Conservation (phyloP, 2,329 filamentous ascomycete species). For the Alternaria ethzedia region DNA sequence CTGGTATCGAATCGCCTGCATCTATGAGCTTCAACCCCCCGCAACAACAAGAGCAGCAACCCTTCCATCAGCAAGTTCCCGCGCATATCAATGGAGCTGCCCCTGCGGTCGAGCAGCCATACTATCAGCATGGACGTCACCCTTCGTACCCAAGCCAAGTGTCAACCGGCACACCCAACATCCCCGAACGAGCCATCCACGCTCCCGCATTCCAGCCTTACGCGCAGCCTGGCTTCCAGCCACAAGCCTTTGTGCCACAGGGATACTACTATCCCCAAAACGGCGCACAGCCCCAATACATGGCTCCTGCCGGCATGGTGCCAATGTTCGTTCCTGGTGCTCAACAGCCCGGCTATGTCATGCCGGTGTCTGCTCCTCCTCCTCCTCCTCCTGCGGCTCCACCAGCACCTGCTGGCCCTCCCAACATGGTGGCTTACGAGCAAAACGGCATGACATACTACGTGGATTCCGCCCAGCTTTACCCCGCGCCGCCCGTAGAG, state of each 20-base stretch:
- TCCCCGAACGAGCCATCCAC: slow-evolving; percentile 90
- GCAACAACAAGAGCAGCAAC: slow-evolving; percentile 74
- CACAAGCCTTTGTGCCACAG: slow-evolving; percentile 46
- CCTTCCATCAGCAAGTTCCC: slow-evolving; percentile 95
- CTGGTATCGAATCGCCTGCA: slow-evolving; percentile 86
- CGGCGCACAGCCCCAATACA: slow-evolving; percentile 48
- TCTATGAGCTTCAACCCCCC: slow-evolving; percentile 65
- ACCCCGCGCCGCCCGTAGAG: slow-evolving; percentile 54
- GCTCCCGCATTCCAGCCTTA: slow-evolving; percentile 83
- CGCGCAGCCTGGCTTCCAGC: slow-evolving; percentile 62
- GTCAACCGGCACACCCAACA: slow-evolving; percentile 82
- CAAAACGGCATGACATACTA: slow-evolving; percentile 97
- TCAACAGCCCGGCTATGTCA: slow-evolving; percentile 57
- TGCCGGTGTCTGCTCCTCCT: slow-evolving; percentile 42
- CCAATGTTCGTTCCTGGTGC: slow-evolving; percentile 65
- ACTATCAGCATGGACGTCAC: slow-evolving; percentile 69
- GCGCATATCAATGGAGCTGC: slow-evolving; percentile 69
- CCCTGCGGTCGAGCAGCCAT: slow-evolving; percentile 55
- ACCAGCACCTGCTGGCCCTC: slow-evolving; percentile 48
- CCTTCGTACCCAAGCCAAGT: slow-evolving; percentile 73
- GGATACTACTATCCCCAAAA: slow-evolving; percentile 69
- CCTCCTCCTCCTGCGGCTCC: slow-evolving; percentile 39
- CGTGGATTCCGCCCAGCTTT: slow-evolving; percentile 78
- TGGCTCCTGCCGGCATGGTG: slow-evolving; percentile 56
- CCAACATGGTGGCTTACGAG: slow-evolving; percentile 77